phyloP scores from a whole-genome alignment of 2,329 filamentous ascomycete species.

The Teratosphaeria destructans region DNA sequence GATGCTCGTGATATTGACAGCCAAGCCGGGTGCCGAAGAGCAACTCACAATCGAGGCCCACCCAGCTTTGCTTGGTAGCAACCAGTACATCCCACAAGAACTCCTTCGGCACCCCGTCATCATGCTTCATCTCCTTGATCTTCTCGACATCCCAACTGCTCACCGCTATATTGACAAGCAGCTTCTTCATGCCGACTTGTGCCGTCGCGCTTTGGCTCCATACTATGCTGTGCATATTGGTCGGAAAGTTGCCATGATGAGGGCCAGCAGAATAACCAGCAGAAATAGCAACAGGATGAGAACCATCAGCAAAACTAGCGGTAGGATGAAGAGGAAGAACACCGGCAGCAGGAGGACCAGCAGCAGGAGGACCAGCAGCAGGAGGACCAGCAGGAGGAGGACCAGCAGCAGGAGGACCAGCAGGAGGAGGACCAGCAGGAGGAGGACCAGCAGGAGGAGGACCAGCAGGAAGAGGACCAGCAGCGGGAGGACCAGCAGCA shows the following conservation, averaged over 20 bases:
- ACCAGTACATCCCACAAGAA: background rate
- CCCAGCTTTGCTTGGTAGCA: background rate
- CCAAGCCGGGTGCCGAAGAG: background rate
- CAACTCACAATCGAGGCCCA: background rate
- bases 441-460: too few relatives aligned
- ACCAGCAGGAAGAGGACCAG: too few relatives aligned
- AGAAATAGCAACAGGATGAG: too few relatives aligned
- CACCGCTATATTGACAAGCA: conserved; percentile 1
- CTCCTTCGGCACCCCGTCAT: background rate
- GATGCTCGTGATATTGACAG: conserved; percentile 4
- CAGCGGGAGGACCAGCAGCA: too few relatives aligned
- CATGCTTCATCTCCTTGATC: background rate
- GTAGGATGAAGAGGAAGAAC: too few relatives aligned
- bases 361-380: too few relatives aligned
- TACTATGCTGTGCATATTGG: background rate
- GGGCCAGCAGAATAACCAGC: background rate
- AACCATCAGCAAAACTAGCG: too few relatives aligned
- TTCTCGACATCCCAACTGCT: background rate
- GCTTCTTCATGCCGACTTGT: background rate
- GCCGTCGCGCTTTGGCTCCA: background rate
- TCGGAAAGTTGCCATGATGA: background rate
- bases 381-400: too few relatives aligned
- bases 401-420: too few relatives aligned
- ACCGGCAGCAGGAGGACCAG: too few relatives aligned
- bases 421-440: too few relatives aligned